phyloP scores from a whole-genome alignment of 2,329 filamentous ascomycete genomes.

The Apiospora marii region DNA sequence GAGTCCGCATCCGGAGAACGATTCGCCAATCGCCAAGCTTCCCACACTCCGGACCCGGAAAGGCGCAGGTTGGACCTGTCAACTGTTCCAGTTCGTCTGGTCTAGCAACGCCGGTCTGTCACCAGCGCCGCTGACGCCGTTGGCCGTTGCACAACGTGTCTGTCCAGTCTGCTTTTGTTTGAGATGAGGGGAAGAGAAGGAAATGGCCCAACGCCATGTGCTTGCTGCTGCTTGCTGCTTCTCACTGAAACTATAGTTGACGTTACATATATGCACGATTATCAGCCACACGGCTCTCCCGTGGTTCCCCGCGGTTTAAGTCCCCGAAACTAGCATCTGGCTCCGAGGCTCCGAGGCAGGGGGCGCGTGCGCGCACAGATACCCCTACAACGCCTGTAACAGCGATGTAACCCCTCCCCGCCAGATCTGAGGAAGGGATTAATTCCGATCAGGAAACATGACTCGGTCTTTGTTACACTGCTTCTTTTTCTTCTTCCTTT shows the following conservation, averaged over 20 bases:
- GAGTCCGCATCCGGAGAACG: neutral
- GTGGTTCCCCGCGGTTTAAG: neutral
- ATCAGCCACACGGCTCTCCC: neutral
- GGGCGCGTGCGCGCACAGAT: neutral
- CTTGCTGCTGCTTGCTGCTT: neutral
- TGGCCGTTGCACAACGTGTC: neutral
- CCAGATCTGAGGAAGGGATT: neutral
- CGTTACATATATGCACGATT: neutral
- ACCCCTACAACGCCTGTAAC: neutral
- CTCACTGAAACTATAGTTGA: neutral
- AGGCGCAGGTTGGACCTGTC: neutral
- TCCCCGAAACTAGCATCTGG: neutral
- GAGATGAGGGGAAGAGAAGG: neutral
- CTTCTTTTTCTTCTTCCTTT: neutral
- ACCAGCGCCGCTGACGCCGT: neutral
- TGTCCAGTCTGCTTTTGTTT: neutral
- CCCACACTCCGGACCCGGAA: neutral
- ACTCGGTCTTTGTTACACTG: neutral
- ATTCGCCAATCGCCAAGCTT: neutral
- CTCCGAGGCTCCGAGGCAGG: neutral
- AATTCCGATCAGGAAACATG: conserved; percentile 13
- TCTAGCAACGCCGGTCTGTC: neutral
- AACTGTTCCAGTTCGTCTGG: conserved; percentile 1
- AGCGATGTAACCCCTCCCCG: neutral
- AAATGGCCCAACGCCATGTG: neutral